A percentile compares a stretch with the other conserved stretches of the same genome.
Conservation (phyloP, 148 eudicot genomes). For the Rhododendron simsii region DNA sequence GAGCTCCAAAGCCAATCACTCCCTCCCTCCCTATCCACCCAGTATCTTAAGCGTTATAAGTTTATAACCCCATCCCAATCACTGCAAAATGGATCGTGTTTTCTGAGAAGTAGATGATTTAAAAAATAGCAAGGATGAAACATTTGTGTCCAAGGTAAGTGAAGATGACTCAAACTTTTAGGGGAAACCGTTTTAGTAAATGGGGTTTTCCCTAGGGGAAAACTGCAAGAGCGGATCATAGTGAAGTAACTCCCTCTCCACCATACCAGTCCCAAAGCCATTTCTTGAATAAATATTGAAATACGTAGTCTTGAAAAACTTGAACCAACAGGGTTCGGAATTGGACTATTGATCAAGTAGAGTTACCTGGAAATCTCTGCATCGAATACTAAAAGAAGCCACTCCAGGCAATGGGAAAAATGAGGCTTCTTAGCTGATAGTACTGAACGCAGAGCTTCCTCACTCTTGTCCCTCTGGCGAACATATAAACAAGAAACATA, state of each 20-base stretch:
- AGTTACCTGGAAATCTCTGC: constrained; percentile 90
- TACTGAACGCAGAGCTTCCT: constrained; percentile 63
- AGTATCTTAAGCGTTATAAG: neutral
- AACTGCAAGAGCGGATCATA: neutral
- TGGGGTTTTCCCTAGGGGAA: no score
- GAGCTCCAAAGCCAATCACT: neutral
- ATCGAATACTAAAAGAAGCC: constrained; percentile 98
- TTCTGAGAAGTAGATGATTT: neutral
- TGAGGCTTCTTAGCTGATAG: constrained; percentile 36
- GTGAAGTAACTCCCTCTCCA: neutral
- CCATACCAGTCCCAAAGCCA: neutral
- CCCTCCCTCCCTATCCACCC: neutral
- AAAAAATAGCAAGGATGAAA: neutral
- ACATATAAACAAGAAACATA: neutral
- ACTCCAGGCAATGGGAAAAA: constrained; percentile 96
- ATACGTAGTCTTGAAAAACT: neutral
- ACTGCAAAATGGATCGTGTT: neutral
- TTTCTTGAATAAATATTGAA: neutral
- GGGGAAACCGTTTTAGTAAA: no score
- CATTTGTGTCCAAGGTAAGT: no score
- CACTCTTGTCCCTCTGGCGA: constrained; percentile 79
- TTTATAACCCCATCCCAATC: neutral
- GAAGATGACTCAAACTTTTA: no score
- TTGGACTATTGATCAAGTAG: neutral
- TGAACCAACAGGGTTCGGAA: neutral